phyloP scores from a whole-genome alignment of 352 stramenopile species.

The Blastocystis sp. region DNA sequence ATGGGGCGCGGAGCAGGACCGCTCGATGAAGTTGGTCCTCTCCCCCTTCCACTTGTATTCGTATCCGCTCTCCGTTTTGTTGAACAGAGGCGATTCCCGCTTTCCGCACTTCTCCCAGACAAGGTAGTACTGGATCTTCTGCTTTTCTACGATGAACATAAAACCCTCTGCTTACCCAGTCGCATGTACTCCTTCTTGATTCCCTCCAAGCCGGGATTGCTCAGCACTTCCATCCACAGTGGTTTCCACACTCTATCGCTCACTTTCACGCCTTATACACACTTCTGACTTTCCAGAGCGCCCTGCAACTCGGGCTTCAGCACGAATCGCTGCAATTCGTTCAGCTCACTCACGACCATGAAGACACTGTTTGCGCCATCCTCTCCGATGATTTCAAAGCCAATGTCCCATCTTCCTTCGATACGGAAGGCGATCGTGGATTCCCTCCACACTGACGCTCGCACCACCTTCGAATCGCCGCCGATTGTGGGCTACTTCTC shows the following conservation, averaged over 20 bases:
- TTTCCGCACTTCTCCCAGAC: neutral
- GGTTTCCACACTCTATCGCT: conserved; percentile 43
- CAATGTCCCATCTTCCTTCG: conserved; percentile 49
- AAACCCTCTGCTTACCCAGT: neutral
- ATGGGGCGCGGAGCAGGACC: neutral
- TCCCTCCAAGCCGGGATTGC: neutral
- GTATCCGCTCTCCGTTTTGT: neutral
- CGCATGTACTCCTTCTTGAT: neutral
- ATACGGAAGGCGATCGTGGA: neutral
- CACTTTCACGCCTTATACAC: neutral
- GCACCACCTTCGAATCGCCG: conserved; percentile 9
- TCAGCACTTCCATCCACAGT: conserved; percentile 46
- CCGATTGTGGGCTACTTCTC: conserved; percentile 21
- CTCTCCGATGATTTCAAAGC: conserved; percentile 32
- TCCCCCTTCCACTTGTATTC: neutral
- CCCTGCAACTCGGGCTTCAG: conserved; percentile 18
- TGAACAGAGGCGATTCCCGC: neutral
- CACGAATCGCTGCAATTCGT: conserved; percentile 20
- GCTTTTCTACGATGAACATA: conserved; percentile 5
- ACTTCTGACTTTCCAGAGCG: conserved; percentile 37
- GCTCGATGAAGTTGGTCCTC: neutral
- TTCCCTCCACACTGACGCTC: neutral
- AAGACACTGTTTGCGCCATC: neutral
- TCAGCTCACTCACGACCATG: neutral
- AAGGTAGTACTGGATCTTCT: conserved; percentile 12